Base-by-base conservation (phyloP, 148 eudicot species). In the Amaranthus palmeri region DNA sequence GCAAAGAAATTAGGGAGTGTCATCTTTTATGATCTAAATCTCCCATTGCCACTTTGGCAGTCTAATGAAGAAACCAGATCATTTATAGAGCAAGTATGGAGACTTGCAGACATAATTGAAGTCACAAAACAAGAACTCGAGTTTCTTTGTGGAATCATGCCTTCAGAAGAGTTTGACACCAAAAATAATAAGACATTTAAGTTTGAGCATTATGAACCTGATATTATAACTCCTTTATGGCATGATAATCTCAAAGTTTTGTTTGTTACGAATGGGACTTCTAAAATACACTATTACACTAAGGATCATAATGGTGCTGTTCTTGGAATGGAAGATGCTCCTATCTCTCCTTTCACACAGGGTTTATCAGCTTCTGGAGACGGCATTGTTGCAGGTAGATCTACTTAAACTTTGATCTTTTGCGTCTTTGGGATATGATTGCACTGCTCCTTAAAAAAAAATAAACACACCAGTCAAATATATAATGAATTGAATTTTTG, bases 341-440 rank as follows among this genome's bases (percentile, higher is more conserved):
- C 98, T n/a, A n/a, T 93, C n/a, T 88, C 88, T 68, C 97, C 97
- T 68, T 93, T 80, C 82, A 85, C 91, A 64, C 75, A 83, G 43
- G 97, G 91, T 75, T 89, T 93, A 97, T 89, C 96, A 44, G 92
- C 98, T 70, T 77, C 96, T 73, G 98, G 98, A 70, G 96, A 91
- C 78, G 97, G 97, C 77, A 85, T 91, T 76, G 92, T 91, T 77
- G 98, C 98, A 86, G 98, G 98, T 93, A 86, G 59, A 72, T 58
- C 49, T 6, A 10, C 25, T 70, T 54, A 79, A 56, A 57, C 61
- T 56, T 49, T 13, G 45, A 52, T 56, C 68, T 57, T 51, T 25
- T 48, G 14, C 17, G 12, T 0, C 10, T 48, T 7, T 40, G 65
- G 49, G 7, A n/a, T 25, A 59, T 72, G 50, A 71, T 48, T 64